Evolutionary conservation across 1,284 basidiomycete species (phyloP).

Genomic region (Pascua sp.): DNA sequence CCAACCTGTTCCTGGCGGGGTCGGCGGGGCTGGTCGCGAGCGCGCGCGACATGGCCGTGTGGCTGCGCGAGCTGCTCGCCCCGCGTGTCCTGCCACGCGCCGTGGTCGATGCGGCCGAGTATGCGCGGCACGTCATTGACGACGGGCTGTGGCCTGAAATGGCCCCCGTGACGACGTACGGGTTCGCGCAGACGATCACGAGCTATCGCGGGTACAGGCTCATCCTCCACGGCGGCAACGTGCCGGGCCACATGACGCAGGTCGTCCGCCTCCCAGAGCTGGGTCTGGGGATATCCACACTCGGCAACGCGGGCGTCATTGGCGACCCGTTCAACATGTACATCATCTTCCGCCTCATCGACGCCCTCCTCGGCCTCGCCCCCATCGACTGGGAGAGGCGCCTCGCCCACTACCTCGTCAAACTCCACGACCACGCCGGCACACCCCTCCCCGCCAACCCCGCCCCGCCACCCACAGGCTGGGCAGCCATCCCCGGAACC

Average conservation of each 20-base stretch:
- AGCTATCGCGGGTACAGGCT: slow-evolving; percentile 18
- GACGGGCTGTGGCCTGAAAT: background rate
- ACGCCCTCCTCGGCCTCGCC: slow-evolving; percentile 19
- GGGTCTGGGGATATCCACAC: background rate
- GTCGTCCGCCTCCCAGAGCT: slow-evolving; percentile 16
- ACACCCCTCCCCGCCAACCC: too few relatives aligned
- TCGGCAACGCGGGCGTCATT: slow-evolving; percentile 18
- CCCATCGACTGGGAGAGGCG: slow-evolving; percentile 13
- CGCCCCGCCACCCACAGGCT: background rate
- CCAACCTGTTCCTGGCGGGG: slow-evolving; percentile 22
- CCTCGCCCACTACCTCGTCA: background rate
- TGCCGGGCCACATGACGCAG: slow-evolving; percentile 18
- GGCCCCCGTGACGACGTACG: slow-evolving; percentile 10
- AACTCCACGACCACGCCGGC: too few relatives aligned
- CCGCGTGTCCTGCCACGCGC: slow-evolving; percentile 23
- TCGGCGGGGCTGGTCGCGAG: slow-evolving; percentile 30
- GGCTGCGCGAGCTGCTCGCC: slow-evolving; percentile 34
- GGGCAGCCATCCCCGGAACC: slow-evolving; percentile 1
- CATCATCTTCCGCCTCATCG: slow-evolving; percentile 15
- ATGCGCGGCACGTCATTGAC: background rate
- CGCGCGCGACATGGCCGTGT: slow-evolving; percentile 28
- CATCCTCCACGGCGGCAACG: slow-evolving; percentile 17
- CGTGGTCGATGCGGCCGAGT: background rate
- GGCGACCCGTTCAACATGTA: slow-evolving; percentile 15
- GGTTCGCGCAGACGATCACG: slow-evolving; percentile 12